Evolutionary conservation across 257 asterid genomes (phyloP).

Genomic region (Ocimum tenuiflorum): DNA sequence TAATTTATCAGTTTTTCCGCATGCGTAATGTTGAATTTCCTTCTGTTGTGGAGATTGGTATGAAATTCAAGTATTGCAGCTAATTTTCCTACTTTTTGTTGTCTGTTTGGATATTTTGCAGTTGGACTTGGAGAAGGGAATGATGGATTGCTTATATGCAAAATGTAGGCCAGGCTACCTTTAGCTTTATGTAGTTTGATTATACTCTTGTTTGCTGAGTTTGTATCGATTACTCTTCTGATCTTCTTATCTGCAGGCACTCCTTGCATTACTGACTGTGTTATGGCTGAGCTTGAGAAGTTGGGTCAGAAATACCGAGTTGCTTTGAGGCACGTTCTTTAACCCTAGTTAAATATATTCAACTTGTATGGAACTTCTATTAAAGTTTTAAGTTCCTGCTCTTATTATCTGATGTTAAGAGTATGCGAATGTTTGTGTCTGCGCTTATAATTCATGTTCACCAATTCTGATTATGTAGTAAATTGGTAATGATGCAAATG

Average conservation of each 20-base stretch:
- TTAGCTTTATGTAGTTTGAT: not conserved
- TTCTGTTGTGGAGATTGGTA: not conserved
- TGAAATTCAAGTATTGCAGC: not conserved
- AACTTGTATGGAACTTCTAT: not conserved
- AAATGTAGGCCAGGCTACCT: slow-evolving; percentile 56
- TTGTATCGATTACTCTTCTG: not conserved
- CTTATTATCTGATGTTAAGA: not conserved
- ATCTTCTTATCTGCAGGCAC: slow-evolving; percentile 47
- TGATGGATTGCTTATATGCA: slow-evolving; percentile 98
- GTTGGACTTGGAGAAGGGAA: slow-evolving; percentile 94
- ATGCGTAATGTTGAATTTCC: not conserved
- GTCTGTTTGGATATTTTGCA: slow-evolving; percentile 24
- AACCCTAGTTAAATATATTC: not conserved
- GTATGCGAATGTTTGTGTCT: not conserved
- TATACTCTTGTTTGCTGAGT: not conserved
- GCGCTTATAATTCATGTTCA: too few relatives aligned
- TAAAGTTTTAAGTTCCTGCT: not conserved
- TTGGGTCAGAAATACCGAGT: slow-evolving; percentile 87
- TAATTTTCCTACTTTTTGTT: not conserved
- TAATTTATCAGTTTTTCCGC: not conserved
- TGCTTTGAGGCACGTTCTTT: slow-evolving; percentile 64
- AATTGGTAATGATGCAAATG: too few relatives aligned
- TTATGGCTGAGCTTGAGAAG: slow-evolving; percentile 99
- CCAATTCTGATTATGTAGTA: too few relatives aligned
- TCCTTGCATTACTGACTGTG: slow-evolving; percentile 98